A percentile compares a stretch with the other conserved stretches of the same genome.
Conservation (phyloP, 1,139 yeast species). For the Nakaseomyces delphensis region DNA sequence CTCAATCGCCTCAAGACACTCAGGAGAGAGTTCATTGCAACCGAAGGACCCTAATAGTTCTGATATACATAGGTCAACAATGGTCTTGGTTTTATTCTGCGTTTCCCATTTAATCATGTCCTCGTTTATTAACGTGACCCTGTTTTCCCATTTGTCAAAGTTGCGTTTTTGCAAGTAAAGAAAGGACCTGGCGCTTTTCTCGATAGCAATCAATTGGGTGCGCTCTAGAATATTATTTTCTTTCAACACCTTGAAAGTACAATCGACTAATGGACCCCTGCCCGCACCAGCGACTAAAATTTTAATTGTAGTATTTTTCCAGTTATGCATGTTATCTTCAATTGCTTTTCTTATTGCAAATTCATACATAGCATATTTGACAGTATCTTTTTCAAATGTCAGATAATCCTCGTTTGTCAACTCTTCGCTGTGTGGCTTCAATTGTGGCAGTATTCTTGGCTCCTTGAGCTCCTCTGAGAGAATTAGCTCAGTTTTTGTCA, state of each 20-base stretch:
- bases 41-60: constrained; percentile 88
- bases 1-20: constrained; percentile 43
- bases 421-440: constrained; percentile 58
- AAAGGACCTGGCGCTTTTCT: constrained; percentile 61
- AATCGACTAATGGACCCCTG: constrained; percentile 66
- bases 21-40: constrained; percentile 84
- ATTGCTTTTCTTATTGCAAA: constrained; percentile 57
- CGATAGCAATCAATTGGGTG: constrained; percentile 48
- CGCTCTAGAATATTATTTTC: constrained; percentile 24
- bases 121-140: constrained; percentile 42
- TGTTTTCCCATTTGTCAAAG: constrained; percentile 36
- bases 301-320: constrained; percentile 14
- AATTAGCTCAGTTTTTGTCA: constrained; percentile 3
- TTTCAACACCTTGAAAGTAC: constrained; percentile 38
- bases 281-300: constrained; percentile 81
- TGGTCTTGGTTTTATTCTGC: neutral
- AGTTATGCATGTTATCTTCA: constrained; percentile 29
- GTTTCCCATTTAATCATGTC: constrained; percentile 49
- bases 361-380: constrained; percentile 60
- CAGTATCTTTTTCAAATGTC: constrained; percentile 58
- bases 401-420: constrained; percentile 53
- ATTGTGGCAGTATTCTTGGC: constrained; percentile 40
- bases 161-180: constrained; percentile 40
- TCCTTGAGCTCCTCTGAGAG: neutral
- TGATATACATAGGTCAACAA: constrained; percentile 55